A percentile compares a stretch with the other conserved stretches of the same genome.
Evolutionary conservation across 371 early-diverging fungal species (phyloP).

Genomic region (Mucor racemosus): DNA sequence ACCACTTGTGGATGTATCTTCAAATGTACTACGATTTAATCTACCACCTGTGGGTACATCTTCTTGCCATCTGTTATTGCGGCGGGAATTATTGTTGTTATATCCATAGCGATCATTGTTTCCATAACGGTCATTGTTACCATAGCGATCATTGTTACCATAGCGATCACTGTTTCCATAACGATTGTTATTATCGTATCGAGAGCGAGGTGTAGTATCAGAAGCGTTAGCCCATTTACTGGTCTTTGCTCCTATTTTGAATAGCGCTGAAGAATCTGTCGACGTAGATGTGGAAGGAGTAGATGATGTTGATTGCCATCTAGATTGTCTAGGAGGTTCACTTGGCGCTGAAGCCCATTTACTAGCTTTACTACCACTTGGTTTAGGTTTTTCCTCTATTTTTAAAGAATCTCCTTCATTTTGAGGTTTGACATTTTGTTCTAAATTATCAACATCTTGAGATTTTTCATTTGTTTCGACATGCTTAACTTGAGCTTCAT

Average conservation of each 20-base stretch:
- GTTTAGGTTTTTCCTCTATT: not conserved
- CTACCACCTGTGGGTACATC: conserved; percentile 2
- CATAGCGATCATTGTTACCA: not conserved
- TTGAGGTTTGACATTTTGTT: not conserved
- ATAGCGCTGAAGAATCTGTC: not conserved
- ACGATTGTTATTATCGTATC: not conserved
- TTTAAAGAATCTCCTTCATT: not conserved
- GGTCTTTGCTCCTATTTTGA: not conserved
- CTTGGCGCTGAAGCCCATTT: conserved; percentile 14
- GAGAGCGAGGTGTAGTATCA: not conserved
- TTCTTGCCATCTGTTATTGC: not conserved
- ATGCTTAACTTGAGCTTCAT: not conserved
- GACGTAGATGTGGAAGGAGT: not conserved
- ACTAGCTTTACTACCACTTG: not conserved
- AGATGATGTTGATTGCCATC: not conserved
- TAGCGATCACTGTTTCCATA: not conserved
- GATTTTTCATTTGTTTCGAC: not conserved
- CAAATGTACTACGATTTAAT: conserved; percentile 17
- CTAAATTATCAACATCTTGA: too few relatives aligned
- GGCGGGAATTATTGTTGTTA: not conserved
- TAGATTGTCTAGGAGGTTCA: not conserved
- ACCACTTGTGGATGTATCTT: conserved; percentile 2
- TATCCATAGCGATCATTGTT: conserved; percentile 1
- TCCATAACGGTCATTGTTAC: not conserved
- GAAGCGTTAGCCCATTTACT: conserved; percentile 14